phyloP scores from a whole-genome alignment of 805 yeast genomes.

The Barnettozyma pratensis region DNA sequence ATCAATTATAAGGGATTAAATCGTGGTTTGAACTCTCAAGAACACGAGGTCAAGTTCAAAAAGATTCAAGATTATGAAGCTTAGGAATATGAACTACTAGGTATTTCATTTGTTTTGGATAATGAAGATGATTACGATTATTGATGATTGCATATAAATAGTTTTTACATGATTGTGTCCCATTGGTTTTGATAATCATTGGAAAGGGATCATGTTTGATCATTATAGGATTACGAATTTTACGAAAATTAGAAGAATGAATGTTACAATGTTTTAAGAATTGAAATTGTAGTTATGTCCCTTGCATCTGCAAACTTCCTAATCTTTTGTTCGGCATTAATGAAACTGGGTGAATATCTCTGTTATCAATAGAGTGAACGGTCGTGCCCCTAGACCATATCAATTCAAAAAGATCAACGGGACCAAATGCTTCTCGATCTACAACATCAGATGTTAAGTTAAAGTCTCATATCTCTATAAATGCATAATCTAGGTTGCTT shows the following conservation, averaged over 20 bases:
- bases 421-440: too few relatives aligned
- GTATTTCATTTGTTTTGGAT: background rate
- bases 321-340: too few relatives aligned
- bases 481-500: background rate
- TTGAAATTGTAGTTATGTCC: background rate
- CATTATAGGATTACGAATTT: background rate
- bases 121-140: slow-evolving; percentile 3
- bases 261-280: background rate
- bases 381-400: too few relatives aligned
- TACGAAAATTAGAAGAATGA: background rate
- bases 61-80: slow-evolving; percentile 8
- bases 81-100: background rate
- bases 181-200: too few relatives aligned
- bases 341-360: too few relatives aligned
- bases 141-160: background rate
- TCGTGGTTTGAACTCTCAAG: slow-evolving; percentile 45
- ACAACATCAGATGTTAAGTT: too few relatives aligned
- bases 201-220: too few relatives aligned
- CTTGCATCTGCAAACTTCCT: too few relatives aligned
- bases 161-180: background rate
- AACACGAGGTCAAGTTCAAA: slow-evolving; percentile 35
- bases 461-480: too few relatives aligned
- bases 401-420: too few relatives aligned
- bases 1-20: slow-evolving; percentile 39
- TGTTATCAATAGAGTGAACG: too few relatives aligned